Base-by-base conservation (phyloP, 768 basidiomycete genomes). In the Mycena polygramma region DNA sequence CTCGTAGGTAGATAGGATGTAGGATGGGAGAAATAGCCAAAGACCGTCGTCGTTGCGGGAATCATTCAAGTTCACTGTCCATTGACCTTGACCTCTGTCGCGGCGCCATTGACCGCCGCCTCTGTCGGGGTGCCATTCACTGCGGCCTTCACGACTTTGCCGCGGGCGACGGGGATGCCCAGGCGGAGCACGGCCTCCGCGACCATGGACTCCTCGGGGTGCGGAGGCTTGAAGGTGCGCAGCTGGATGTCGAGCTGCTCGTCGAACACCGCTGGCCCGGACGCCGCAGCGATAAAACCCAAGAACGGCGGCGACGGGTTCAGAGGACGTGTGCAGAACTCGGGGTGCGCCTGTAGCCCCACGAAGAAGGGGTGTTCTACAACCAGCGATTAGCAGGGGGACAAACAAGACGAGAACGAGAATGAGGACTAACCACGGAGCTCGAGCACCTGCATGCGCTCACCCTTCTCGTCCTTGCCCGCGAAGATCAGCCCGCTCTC, bases 221-320 rank as follows among this genome's bases (percentile, higher is more conserved):
- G 94, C 8, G 94, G 94, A 1, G 94, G 93, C 70, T 80, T 82
- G 81, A 89, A 96, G 13, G 80, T 80, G 60, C 79, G 79, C 52
- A 85, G 74, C 81, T 97, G 97, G n/a, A 81, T 76, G 57, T 84
- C 84, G 30, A 96, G 75, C 77, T 98, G 94, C 76, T 93, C 92
- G 39, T 88, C 83, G 6, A 99, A 86, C 0, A 90, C 86, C 17
- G 75, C 63, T 9, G 70, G 51, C 3, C 84, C 82, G 14, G 85
- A 83, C 0, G 98, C 84, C 1, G 98, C 96, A 7, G 97, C 91
- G 55, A 99, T 88, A 79, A 99, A 93, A 17, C 98, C 98, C 62
- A 99, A 91, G 90, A 98, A 98, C 0, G 96, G 92, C 0, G 98
- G 98, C 0, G 96, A 98, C 2, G 98, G 98, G 82, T 99, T 99